These are phyloP conservation scores for Hygrophila difformis DNA, from an alignment of 257 asterid species.

Conservation along the genomic window DNA sequence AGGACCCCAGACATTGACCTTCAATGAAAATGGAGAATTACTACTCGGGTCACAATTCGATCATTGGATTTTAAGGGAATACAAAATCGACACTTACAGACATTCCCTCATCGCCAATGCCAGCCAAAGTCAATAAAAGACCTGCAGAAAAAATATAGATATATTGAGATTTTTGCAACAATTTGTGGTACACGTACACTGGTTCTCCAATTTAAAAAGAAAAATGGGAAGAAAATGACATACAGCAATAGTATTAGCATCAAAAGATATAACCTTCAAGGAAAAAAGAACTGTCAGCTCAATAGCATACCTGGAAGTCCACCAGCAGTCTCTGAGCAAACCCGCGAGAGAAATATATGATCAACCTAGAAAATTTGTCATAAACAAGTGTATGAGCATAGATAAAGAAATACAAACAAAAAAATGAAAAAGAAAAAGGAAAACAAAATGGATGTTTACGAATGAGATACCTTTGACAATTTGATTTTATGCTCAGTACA, in stretches of 20 bases:
- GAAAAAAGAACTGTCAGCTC: background rate
- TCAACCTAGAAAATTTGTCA: slow-evolving; percentile 55
- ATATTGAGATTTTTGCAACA: background rate
- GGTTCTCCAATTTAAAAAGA: background rate
- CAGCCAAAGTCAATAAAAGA: slow-evolving; percentile 87
- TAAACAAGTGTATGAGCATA: background rate
- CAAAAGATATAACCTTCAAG: background rate
- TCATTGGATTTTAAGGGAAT: background rate
- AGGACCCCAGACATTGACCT: slow-evolving; percentile 97
- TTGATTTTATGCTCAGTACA: slow-evolving; percentile 92
- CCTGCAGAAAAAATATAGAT: slow-evolving; percentile 33
- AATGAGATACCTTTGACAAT: slow-evolving; percentile 62
- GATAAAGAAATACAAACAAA: slow-evolving; percentile 1
- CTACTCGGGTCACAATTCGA: slow-evolving; percentile 1
- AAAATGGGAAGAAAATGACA: slow-evolving; percentile 2
- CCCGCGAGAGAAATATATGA: slow-evolving; percentile 93
- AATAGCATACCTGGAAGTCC: slow-evolving; percentile 79
- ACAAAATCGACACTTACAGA: slow-evolving; percentile 44
- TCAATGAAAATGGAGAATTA: slow-evolving; percentile 12
- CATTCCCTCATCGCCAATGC: slow-evolving; percentile 89
- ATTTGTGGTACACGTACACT: background rate
- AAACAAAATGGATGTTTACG: background rate
- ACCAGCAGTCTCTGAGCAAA: slow-evolving; percentile 97
- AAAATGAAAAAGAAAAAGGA: no score
- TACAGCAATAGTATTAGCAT: background rate